A percentile compares a stretch with the other conserved stretches of the same genome.
Evolutionary conservation across 2,329 filamentous ascomycete species (phyloP).

Genomic region (Diplocarpon rosae): DNA sequence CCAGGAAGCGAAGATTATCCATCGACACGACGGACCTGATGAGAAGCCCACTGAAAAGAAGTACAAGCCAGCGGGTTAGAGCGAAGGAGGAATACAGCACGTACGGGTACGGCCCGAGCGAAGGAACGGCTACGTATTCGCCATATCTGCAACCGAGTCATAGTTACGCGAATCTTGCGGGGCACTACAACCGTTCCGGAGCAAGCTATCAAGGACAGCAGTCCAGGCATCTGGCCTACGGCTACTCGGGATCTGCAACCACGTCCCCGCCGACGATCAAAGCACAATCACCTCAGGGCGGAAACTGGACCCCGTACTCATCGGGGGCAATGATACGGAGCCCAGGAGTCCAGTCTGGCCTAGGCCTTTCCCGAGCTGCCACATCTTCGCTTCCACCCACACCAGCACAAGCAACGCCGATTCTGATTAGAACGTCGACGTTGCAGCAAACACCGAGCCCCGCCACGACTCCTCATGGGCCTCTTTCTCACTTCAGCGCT

Average conservation of each 20-base stretch:
- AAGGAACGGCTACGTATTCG: slow-evolving; percentile 34
- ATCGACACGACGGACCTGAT: slow-evolving; percentile 35
- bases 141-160: slow-evolving; percentile 39
- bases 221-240: slow-evolving; percentile 31
- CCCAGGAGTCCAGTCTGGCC: slow-evolving; percentile 30
- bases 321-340: slow-evolving; percentile 33
- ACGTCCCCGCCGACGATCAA: slow-evolving; percentile 33
- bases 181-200: slow-evolving; percentile 31
- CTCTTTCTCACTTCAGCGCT: slow-evolving; percentile 24
- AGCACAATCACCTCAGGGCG: slow-evolving; percentile 36
- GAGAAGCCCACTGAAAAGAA: slow-evolving; percentile 37
- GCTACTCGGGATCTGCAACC: slow-evolving; percentile 32
- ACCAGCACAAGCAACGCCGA: slow-evolving; percentile 36
- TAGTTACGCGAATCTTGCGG: slow-evolving; percentile 28
- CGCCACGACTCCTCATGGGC: slow-evolving; percentile 35
- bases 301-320: slow-evolving; percentile 35
- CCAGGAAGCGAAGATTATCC: slow-evolving; percentile 46
- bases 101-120: slow-evolving; percentile 44
- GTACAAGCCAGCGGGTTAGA: slow-evolving; percentile 35
- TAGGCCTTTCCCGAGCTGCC: slow-evolving; percentile 10
- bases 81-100: slow-evolving; percentile 40
- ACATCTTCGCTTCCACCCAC: slow-evolving; percentile 20
- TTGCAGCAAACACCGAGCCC: slow-evolving; percentile 41
- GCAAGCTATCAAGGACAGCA: slow-evolving; percentile 27
- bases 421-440: slow-evolving; percentile 57